These are phyloP conservation scores for Camellia oleifera DNA, from an alignment of 179 eudicot genomes.

Conservation along the genomic window DNA sequence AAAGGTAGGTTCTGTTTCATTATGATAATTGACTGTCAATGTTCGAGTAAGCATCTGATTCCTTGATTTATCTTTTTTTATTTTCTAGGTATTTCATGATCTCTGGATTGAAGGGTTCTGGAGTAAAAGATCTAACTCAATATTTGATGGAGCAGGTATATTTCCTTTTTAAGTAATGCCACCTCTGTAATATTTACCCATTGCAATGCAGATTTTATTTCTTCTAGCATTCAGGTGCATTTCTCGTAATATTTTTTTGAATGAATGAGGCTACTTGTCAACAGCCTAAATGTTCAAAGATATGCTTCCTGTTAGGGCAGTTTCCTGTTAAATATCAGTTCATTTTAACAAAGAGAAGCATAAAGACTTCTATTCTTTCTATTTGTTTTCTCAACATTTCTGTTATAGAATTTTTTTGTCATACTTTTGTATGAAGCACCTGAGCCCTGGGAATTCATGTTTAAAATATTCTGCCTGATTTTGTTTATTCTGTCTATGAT, in stretches of 20 bases:
- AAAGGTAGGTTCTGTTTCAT: conserved; percentile 44
- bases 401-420: neutral
- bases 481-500: neutral
- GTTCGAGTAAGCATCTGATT: neutral
- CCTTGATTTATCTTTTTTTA: conserved; percentile 12
- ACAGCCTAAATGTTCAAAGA: neutral
- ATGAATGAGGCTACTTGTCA: neutral
- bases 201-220: neutral
- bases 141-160: conserved; percentile 84
- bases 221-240: neutral
- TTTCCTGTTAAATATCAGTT: neutral
- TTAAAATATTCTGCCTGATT: neutral
- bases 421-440: neutral
- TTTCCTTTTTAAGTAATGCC: conserved; percentile 11
- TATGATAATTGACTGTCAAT: neutral
- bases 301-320: neutral
- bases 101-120: conserved; percentile 93
- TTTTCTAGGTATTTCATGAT: conserved; percentile 74
- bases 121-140: conserved; percentile 72
- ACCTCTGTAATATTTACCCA: neutral
- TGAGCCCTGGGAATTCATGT: neutral
- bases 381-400: neutral
- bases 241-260: neutral
- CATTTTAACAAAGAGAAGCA: neutral
- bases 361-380: neutral